A percentile compares a stretch with the other conserved stretches of the same genome.
These are phyloP conservation scores for Gossypium stocksii DNA, from an alignment of 345 rosid genomes.

Conservation along the genomic window DNA sequence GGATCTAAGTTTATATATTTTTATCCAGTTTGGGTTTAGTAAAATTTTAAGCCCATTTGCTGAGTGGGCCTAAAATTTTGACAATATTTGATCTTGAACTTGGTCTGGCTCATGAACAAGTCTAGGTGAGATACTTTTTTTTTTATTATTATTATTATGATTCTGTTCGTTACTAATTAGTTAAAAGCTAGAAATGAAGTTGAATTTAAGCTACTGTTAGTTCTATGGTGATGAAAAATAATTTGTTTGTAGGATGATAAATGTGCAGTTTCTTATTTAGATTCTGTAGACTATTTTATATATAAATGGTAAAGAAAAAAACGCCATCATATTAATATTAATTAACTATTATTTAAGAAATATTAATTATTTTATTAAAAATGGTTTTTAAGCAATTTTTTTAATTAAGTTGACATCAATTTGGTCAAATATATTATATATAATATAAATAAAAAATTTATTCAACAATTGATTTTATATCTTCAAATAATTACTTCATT, in stretches of 20 bases:
- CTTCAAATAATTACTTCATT: no score
- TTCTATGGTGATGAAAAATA: background rate
- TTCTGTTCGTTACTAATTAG: background rate
- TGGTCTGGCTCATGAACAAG: rapidly evolving
- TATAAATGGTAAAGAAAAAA: no score
- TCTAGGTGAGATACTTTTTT: background rate
- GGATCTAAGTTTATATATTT: rapidly evolving
- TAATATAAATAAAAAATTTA: no score
- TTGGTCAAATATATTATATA: no score
- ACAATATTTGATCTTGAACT: rapidly evolving
- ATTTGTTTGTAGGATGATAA: background rate
- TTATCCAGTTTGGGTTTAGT: rapidly evolving
- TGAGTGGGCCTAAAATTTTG: no score
- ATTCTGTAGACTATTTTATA: no score
- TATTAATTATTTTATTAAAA: no score
- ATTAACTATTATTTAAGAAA: no score
- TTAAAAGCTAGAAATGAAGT: background rate
- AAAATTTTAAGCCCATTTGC: rapidly evolving
- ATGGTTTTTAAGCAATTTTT: no score
- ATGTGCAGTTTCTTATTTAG: background rate
- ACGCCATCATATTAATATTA: no score
- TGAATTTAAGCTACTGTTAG: background rate
- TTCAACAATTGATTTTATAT: no score
- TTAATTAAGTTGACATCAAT: no score
- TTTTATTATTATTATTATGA: background rate